Evolutionary conservation across 1,139 yeast species (phyloP), one percentile per base, ranked within the genome.

Genomic region (Geotrichum restrictum): DNA sequence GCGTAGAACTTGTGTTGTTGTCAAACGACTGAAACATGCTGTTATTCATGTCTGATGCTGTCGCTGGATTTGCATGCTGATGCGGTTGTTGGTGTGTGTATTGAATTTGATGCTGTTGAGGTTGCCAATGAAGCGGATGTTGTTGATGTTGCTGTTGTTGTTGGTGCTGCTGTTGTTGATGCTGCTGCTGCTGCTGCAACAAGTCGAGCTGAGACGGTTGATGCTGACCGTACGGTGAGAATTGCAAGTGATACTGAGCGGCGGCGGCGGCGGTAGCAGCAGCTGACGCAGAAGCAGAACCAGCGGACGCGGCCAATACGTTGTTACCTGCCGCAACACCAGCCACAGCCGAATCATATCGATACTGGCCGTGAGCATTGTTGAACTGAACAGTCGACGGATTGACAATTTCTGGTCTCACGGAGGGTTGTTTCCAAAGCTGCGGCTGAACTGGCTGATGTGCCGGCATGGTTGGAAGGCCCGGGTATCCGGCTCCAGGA

Each of bases 1-100:
- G 43, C 22, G 40, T 32, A 5, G 51, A 38, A 10, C 40, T 43
- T 39, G 39, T 38, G 18, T 34, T 42, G 13, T 31, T 40, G 29
- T 49, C 52, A 44, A 49, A 49, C 41, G 37, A 19, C 36, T 48
- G 51, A 22, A 43, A 44, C 16, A 44, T n/a, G 13, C 38, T 29
- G 31, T 37, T 32, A 16, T 36, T 32, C n/a, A 39, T 42, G 8
- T 24, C 49, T 7, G 34, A 19, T 18, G 22, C 8, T 6, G 41
- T 37, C 8, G 41, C 8, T 13, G 22, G 8, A 11, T 14, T 11
- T 8, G 22, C 19, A 19, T 34, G 41, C 3, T 18, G 19, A 21
- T 19, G 22, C 41, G 41, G 33, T 11, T 10, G 21, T 14, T 44
- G 48, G 3, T 22, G 44, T 14, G 24, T 45, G 19, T 16, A 39